Conservation (phyloP, 108 stramenopile genomes). For the Fragilaria radians region DNA sequence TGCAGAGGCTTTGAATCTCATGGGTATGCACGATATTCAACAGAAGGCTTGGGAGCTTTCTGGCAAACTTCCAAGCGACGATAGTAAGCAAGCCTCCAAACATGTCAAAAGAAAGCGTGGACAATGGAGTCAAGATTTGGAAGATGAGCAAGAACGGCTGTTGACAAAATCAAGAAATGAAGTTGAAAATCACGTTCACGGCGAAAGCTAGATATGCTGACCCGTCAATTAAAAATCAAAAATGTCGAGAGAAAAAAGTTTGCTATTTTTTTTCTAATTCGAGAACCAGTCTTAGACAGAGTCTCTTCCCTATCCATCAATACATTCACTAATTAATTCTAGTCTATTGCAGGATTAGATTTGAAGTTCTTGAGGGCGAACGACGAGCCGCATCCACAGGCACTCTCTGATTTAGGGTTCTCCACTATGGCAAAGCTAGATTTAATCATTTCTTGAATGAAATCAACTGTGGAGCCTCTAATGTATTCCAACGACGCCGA, state of each 20-base stretch:
- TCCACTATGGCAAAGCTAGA: conserved; percentile 88
- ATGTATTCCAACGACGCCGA: conserved; percentile 73
- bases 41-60: background rate
- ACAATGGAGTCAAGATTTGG: conserved; percentile 2
- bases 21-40: background rate
- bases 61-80: background rate
- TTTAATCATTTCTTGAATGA: conserved; percentile 94
- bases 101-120: background rate
- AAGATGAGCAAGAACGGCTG: conserved; percentile 3
- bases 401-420: conserved; percentile 94
- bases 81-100: background rate
- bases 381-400: conserved; percentile 95
- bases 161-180: background rate
- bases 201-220: too few relatives aligned
- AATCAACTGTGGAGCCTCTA: conserved; percentile 90
- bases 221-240: too few relatives aligned
- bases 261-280: conserved; percentile 7
- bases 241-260: background rate
- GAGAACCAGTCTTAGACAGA: too few relatives aligned
- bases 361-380: conserved; percentile 97
- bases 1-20: background rate
- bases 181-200: background rate
- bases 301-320: too few relatives aligned
- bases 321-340: too few relatives aligned
- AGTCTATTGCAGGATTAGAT: conserved; percentile 80